Evolutionary conservation across 1,139 yeast species (phyloP), one percentile per base, ranked within the genome.

Genomic region (Geotrichum restrictum): DNA sequence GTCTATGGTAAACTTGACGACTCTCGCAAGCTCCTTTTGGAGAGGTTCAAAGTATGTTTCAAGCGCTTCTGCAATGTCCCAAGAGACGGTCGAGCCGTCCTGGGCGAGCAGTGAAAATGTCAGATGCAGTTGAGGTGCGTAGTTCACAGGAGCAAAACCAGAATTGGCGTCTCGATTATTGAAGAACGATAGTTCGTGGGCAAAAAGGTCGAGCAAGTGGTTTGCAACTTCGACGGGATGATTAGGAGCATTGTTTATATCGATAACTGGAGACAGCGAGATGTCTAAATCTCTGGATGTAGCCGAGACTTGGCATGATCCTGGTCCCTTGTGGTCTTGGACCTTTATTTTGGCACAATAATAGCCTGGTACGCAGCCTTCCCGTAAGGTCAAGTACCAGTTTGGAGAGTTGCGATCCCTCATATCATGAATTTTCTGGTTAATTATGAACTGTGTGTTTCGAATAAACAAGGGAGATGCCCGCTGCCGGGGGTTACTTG

Each of bases 1-100:
- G 59, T 87, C 93, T 19, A 91, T 74, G 1, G 93, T 78, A 64
- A 91, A 81, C 59, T 85, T 83, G 36, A 89, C 79, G 57, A 81
- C 76, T 1, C 72, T 63, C 13, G n/a, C 42, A 47, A 75, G 63
- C 16, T 70, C 63, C 14, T 64, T 57, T 40, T 78, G 63, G 40
- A 81, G 72, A 3, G 81, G 79, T 1, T 71, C 65, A 59, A 83
- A 76, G 55, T 73, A 69, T 27, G 65, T 60, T 10, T 70, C 64
- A 31, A 81, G 62, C 11, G 81, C 77, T 2, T 62, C 55, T 27
- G 71, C 73, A 51, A 83, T 75, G 46, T 81, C 82, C 89, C 88
- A 85, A 1, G 72, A 72, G 4, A 81, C 66, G 3, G 79, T 78
- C 13, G 69, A 64, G 0, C 80, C 82, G 49, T 77, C 83, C 16